Conservation (phyloP, 2,329 filamentous ascomycete species). For the Annulohypoxylon truncatum region DNA sequence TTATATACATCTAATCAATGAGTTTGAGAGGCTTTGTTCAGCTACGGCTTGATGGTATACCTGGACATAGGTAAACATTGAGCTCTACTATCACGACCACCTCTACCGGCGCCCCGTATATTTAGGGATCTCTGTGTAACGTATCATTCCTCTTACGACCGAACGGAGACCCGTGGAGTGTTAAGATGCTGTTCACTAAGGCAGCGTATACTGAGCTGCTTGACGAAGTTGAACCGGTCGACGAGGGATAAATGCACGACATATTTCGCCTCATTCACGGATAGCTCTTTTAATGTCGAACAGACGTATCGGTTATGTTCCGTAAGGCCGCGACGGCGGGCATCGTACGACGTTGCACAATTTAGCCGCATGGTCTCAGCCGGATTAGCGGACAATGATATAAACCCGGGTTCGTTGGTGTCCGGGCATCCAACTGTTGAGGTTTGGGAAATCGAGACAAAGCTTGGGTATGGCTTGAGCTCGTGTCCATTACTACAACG, state of each 20-base stretch:
- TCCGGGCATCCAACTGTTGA: not conserved
- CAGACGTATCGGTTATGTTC: conserved; percentile 15
- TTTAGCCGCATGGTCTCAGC: conserved; percentile 40
- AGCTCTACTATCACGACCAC: not conserved
- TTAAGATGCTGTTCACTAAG: not conserved
- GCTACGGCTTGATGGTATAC: not conserved
- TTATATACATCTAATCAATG: no score
- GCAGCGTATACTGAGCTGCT: not conserved
- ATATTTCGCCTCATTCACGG: not conserved
- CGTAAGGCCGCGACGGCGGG: conserved; percentile 28
- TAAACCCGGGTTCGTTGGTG: conserved; percentile 11
- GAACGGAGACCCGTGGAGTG: not conserved
- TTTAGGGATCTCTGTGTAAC: not conserved
- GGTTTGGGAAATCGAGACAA: not conserved
- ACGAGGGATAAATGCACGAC: not conserved
- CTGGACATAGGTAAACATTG: not conserved
- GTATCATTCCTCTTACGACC: not conserved
- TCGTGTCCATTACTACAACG: conserved; percentile 13
- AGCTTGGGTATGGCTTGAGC: not conserved
- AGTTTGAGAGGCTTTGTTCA: not conserved
- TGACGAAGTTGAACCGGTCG: not conserved
- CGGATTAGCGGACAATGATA: conserved; percentile 26
- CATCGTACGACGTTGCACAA: conserved; percentile 29
- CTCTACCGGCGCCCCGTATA: not conserved
- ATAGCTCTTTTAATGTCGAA: not conserved